phyloP scores from a whole-genome alignment of 2,329 filamentous ascomycete genomes.

The Monilinia polystroma region DNA sequence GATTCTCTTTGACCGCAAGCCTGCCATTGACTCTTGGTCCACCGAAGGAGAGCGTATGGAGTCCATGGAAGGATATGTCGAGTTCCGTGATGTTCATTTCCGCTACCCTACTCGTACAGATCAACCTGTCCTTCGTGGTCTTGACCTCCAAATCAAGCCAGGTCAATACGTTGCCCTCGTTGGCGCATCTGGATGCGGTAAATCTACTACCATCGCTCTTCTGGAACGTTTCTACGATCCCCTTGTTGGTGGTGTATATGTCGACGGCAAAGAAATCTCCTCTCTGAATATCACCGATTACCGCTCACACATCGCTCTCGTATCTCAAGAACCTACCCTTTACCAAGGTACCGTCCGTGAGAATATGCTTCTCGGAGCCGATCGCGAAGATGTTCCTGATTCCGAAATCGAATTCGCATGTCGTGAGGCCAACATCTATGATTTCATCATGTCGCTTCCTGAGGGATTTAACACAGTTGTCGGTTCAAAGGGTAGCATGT shows the following conservation, averaged over 20 bases:
- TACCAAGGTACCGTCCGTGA: conserved; percentile 91
- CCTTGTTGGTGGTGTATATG: conserved; percentile 71
- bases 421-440: conserved; percentile 87
- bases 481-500: conserved; percentile 79
- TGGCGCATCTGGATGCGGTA: conserved; percentile 91
- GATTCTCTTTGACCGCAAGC: conserved; percentile 77
- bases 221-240: conserved; percentile 95
- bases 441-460: conserved; percentile 82
- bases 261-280: conserved; percentile 82
- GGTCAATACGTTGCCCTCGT: conserved; percentile 88
- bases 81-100: conserved; percentile 93
- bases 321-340: conserved; percentile 90
- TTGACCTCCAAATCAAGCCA: conserved; percentile 71
- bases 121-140: conserved; percentile 84
- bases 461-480: conserved; percentile 85
- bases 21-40: conserved; percentile 80
- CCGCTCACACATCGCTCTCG: conserved; percentile 77
- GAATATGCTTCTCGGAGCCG: conserved; percentile 79
- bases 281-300: conserved; percentile 83
- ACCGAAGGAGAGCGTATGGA: conserved; percentile 62
- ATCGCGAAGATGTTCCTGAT: conserved; percentile 66
- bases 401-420: conserved; percentile 74
- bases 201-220: conserved; percentile 88
- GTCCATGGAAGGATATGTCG: conserved; percentile 71
- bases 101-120: conserved; percentile 88